Evolutionary conservation across 306 rosid genomes (phyloP), one percentile per base, ranked within the genome.

Genomic region (Vachellia collinsii): DNA sequence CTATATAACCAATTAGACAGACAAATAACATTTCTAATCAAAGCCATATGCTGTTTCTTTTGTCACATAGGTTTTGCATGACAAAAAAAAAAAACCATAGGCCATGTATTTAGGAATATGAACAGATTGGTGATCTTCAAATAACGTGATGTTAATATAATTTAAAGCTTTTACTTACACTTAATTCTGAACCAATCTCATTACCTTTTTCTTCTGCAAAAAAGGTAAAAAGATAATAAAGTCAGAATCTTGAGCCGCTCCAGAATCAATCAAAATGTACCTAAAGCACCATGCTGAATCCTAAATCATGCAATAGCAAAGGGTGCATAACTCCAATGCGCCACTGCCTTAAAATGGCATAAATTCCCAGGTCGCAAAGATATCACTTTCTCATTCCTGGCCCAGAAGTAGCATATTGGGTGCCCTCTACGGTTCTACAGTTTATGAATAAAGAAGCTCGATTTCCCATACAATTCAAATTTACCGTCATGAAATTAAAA

Each of bases 371-470:
- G 39, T 46, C 38, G 19, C 75, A 25, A 70, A 70, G 23, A 23
- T 34, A 25, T 50, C 17, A 72, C 25, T 34, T 34, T 72, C 76
- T 8, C 23, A 72, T 48, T 47, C 46, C 10, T 48, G 63, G 37
- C 76, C 76, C 46, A 29, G 38, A 47, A 47, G 76, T 22, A 70
- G 41, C 41, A 70, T 44, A 70, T 43, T 69, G 53, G n/a, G 74
- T 8, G 54, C 17, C 1, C 59, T 70, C 42, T 25, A 13, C 39
- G 75, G 75, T 51, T 44, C 20, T 13, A 70, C 25, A 7, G 41
- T 44, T 20, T 13, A 71, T 46, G 76, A 8, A 20, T 3, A 58
- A 75, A 29, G 41, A 53, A 39, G 69, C 56, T 20, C 12, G 14
- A 14, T 14, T 38, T 59, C 23, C 59, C 16, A 38, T 58, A 17